These are phyloP conservation scores for Bipolaris sorokiniana DNA, from an alignment of 2,329 filamentous ascomycete genomes.

Conservation along the genomic window DNA sequence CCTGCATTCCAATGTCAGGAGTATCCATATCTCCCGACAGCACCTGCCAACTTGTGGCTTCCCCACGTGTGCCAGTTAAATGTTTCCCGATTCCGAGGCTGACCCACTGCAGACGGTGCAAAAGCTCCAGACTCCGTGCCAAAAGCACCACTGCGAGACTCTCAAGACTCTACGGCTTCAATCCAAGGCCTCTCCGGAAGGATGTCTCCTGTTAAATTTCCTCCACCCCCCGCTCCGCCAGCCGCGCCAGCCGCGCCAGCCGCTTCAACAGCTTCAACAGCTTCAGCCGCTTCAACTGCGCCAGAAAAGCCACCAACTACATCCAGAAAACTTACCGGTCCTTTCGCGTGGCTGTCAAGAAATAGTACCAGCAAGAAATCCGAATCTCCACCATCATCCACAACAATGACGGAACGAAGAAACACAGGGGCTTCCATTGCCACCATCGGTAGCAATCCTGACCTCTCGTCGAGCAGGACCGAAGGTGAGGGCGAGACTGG, in stretches of 20 bases:
- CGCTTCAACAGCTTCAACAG: constrained; percentile 17
- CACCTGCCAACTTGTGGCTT: neutral
- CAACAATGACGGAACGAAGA: constrained; percentile 60
- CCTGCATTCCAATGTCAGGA: constrained; percentile 1
- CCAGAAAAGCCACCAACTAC: constrained; percentile 28
- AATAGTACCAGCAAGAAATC: constrained; percentile 63
- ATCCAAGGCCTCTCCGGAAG: constrained; percentile 74
- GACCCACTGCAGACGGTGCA: constrained; percentile 34
- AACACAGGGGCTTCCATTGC: constrained; percentile 82
- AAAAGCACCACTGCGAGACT: constrained; percentile 61
- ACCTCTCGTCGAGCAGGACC: constrained; percentile 77
- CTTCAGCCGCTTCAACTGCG: constrained; percentile 18
- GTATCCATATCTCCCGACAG: neutral
- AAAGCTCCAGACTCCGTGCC: constrained; percentile 47
- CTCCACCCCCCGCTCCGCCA: constrained; percentile 46
- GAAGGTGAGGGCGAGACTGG: constrained; percentile 62
- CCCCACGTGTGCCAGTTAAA: neutral
- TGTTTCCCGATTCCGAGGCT: constrained; percentile 14
- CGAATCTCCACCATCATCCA: constrained; percentile 63
- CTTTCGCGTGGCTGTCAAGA: constrained; percentile 46
- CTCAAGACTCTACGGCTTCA: constrained; percentile 47
- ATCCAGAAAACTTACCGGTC: constrained; percentile 75
- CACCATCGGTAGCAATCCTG: constrained; percentile 79
- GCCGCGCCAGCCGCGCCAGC: constrained; percentile 34
- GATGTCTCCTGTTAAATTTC: constrained; percentile 67